Percentiles rank a stretch among this genome's conserved stretches.
These are phyloP conservation scores for Cymbopogon flexuosus DNA, from an alignment of 202 grass and related monocot genomes.

Conservation along the genomic window DNA sequence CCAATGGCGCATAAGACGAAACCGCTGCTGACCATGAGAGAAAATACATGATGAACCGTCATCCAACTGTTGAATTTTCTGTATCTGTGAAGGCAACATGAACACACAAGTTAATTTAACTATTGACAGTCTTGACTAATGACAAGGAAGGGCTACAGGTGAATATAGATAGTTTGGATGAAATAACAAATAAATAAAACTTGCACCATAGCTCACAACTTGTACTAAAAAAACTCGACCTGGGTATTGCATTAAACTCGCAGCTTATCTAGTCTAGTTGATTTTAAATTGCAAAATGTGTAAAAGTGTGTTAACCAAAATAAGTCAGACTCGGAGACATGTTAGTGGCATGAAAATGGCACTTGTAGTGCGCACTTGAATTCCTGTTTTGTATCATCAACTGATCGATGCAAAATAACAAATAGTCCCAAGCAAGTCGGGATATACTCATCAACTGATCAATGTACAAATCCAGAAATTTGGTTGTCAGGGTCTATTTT, in stretches of 20 bases:
- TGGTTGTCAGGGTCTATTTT: conserved; percentile 15
- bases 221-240: neutral
- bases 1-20: conserved; percentile 65
- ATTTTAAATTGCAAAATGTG: neutral
- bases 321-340: neutral
- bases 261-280: neutral
- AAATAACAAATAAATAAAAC: neutral
- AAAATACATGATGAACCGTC: conserved; percentile 67
- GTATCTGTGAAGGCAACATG: conserved; percentile 58
- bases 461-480: conserved; percentile 7
- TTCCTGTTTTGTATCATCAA: conserved; percentile 4
- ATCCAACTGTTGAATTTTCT: conserved; percentile 46
- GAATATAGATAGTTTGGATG: conserved; percentile 11
- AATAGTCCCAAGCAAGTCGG: neutral
- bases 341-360: neutral
- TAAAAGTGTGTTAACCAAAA: neutral
- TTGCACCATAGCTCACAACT: neutral
- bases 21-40: conserved; percentile 74
- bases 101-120: conserved; percentile 14
- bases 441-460: neutral
- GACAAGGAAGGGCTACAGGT: conserved; percentile 1
- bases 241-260: neutral
- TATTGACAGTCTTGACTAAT: neutral
- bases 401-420: neutral
- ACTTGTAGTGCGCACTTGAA: neutral